These are phyloP conservation scores for Chaetomium olivaceum DNA, from an alignment of 2,329 filamentous ascomycete genomes.

Conservation along the genomic window DNA sequence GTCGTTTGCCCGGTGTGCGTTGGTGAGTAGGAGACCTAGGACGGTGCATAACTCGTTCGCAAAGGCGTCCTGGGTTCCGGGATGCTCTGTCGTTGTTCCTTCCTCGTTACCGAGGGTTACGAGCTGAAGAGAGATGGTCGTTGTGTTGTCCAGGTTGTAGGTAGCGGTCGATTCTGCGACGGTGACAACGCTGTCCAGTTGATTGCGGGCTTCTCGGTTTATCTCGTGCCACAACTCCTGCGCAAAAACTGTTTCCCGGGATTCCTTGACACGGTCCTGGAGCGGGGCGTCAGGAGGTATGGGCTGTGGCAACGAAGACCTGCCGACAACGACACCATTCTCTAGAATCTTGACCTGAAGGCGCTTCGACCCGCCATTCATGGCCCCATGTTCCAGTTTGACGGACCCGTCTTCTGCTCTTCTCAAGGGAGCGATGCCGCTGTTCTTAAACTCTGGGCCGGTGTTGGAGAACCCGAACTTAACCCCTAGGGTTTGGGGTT, in stretches of 20 bases:
- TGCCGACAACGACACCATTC: conserved; percentile 59
- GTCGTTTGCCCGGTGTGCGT: conserved; percentile 76
- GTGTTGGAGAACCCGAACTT: conserved; percentile 78
- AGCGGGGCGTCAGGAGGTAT: conserved; percentile 60
- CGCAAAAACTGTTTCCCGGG: conserved; percentile 76
- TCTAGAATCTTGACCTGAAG: conserved; percentile 68
- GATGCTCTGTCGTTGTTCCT: conserved; percentile 35
- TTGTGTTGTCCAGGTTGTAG: conserved; percentile 53
- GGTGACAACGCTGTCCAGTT: conserved; percentile 70
- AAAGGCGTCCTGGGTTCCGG: conserved; percentile 47
- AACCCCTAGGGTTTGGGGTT: conserved; percentile 75
- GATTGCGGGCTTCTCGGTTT: conserved; percentile 72
- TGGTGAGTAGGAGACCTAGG: conserved; percentile 73
- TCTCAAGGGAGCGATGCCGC: conserved; percentile 78
- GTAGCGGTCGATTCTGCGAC: conserved; percentile 60
- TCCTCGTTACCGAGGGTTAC: conserved; percentile 57
- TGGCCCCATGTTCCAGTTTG: conserved; percentile 64
- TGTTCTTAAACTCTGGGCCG: conserved; percentile 60
- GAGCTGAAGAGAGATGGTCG: conserved; percentile 68
- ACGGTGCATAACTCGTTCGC: conserved; percentile 67
- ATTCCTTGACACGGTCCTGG: conserved; percentile 69
- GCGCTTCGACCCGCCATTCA: conserved; percentile 55
- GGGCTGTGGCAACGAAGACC: conserved; percentile 52
- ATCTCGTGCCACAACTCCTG: conserved; percentile 92
- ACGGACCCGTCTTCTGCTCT: conserved; percentile 74